Evolutionary conservation across 2,329 filamentous ascomycete species (phyloP).

Genomic region (Scedosporium dehoogii): DNA sequence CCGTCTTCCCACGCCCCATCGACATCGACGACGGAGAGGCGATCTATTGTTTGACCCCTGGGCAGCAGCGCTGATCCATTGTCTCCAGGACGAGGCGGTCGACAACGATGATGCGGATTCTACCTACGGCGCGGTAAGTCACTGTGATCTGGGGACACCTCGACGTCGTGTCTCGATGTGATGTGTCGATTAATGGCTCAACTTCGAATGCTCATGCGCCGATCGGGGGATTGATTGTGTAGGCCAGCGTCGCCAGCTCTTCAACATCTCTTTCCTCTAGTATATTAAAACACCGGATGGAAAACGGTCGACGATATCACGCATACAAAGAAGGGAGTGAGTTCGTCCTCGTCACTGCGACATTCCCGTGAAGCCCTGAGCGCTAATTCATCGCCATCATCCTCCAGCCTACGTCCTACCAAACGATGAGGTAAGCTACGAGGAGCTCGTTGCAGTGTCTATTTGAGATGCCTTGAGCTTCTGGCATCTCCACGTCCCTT

Average conservation of each 20-base stretch:
- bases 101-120: neutral
- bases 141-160: too few relatives aligned
- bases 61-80: neutral
- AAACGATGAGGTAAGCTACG: neutral
- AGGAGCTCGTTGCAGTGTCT: too few relatives aligned
- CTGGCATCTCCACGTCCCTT: too few relatives aligned
- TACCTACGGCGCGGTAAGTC: neutral
- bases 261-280: constrained; percentile 14
- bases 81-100: neutral
- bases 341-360: neutral
- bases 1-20: too few relatives aligned
- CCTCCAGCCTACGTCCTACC: neutral
- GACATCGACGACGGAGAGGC: too few relatives aligned
- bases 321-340: constrained; percentile 17
- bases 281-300: constrained; percentile 14
- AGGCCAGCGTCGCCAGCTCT: neutral
- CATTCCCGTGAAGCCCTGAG: neutral
- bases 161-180: too few relatives aligned
- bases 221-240: neutral
- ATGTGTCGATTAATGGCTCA: too few relatives aligned
- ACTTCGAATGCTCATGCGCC: too few relatives aligned
- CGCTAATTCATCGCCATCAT: neutral
- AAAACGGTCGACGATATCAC: constrained; percentile 18
- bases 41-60: too few relatives aligned
- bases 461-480: too few relatives aligned